Percentiles rank a stretch among this genome's conserved stretches.
These are phyloP conservation scores for Aspergillus awamori DNA, from an alignment of 2,329 filamentous ascomycete genomes.

Conservation along the genomic window DNA sequence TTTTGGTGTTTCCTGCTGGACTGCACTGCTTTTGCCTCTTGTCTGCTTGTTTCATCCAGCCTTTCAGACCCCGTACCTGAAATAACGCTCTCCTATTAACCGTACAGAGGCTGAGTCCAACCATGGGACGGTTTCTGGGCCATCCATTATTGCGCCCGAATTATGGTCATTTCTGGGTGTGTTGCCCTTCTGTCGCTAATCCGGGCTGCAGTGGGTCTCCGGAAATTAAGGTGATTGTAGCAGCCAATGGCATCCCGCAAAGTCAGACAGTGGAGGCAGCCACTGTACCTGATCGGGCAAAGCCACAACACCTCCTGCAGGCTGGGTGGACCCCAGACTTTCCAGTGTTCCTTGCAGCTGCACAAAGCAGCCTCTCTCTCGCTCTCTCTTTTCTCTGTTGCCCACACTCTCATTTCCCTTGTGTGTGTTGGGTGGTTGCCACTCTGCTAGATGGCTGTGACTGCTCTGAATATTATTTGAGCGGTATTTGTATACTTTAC, in stretches of 20 bases:
- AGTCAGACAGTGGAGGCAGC: conserved; percentile 3
- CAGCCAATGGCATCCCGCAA: not conserved
- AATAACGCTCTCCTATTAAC: not conserved
- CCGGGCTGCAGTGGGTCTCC: not conserved
- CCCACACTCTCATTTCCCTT: no score
- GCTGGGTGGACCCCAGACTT: not conserved
- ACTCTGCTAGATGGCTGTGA: not conserved
- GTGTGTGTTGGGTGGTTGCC: not conserved
- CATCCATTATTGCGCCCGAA: not conserved
- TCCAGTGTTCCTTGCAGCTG: conserved; percentile 8
- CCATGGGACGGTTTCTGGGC: not conserved
- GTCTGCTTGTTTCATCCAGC: not conserved
- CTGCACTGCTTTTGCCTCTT: no score
- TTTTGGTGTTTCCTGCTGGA: not conserved
- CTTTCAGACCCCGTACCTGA: not conserved
- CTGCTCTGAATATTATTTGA: no score
- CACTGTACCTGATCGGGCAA: not conserved
- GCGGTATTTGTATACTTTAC: no score
- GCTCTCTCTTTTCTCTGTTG: no score
- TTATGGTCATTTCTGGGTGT: not conserved
- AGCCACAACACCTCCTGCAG: conserved; percentile 1
- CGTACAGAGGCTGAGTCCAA: not conserved
- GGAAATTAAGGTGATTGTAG: conserved; percentile 9
- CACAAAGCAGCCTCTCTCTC: not conserved
- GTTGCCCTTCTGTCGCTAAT: not conserved